Percentiles rank a stretch among this genome's conserved stretches.
phyloP scores from a whole-genome alignment of 371 early-diverging fungal species.

The Rhizopus microsporus region DNA sequence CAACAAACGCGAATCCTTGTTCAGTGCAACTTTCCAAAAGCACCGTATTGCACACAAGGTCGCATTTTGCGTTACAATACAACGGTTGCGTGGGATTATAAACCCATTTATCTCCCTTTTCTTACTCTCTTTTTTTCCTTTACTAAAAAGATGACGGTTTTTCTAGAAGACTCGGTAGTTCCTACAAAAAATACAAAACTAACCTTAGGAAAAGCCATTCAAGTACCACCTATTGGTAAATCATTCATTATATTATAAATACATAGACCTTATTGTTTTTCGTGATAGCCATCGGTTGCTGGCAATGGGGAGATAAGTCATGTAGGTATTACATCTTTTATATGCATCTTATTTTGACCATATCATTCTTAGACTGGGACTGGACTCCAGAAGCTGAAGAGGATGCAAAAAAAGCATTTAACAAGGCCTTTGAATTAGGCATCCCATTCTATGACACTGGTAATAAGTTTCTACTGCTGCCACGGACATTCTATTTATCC shows the following conservation, averaged over 20 bases:
- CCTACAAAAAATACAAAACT: constrained; percentile 53
- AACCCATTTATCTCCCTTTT: neutral
- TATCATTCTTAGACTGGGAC: constrained; percentile 28
- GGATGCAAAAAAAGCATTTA: constrained; percentile 44
- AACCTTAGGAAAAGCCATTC: constrained; percentile 35
- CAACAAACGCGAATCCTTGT: too few relatives aligned
- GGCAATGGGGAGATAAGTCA: constrained; percentile 56
- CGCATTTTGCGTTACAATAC: neutral
- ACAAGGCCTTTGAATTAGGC: constrained; percentile 30
- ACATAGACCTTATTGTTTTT: neutral
- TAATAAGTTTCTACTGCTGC: neutral
- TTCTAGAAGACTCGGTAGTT: constrained; percentile 27
- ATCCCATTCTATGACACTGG: constrained; percentile 47
- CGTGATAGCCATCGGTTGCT: constrained; percentile 50
- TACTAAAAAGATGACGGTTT: constrained; percentile 14
- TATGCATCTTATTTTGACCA: neutral
- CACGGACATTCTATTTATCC: neutral
- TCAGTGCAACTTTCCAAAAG: constrained; percentile 2
- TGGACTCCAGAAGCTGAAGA: constrained; percentile 43
- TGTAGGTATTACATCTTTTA: constrained; percentile 19
- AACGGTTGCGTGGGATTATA: too few relatives aligned
- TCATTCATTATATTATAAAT: neutral
- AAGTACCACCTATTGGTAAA: constrained; percentile 54
- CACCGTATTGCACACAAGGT: neutral
- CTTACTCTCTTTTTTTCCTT: constrained; percentile 7